Evolutionary conservation across 75 land plant species (phyloP).

Genomic region (Gnetum montanum): DNA sequence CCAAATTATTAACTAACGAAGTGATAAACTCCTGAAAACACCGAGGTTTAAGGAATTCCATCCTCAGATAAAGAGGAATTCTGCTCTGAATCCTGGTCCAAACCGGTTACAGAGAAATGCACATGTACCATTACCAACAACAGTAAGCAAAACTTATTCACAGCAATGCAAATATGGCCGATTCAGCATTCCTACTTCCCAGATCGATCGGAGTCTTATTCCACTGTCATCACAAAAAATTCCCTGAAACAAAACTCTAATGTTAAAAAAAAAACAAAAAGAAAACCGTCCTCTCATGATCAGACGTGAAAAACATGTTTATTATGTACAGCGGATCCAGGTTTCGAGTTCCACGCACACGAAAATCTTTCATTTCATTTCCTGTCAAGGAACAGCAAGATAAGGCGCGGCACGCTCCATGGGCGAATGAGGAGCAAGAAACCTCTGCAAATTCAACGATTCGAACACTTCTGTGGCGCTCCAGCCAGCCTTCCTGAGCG

Average conservation of each 20-base stretch:
- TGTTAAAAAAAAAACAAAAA: background rate
- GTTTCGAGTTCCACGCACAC: background rate
- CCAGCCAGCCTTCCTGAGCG: slow-evolving; percentile 64
- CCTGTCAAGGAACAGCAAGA: background rate
- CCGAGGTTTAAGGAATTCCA: no score
- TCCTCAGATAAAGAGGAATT: no score
- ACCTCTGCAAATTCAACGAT: slow-evolving; percentile 29
- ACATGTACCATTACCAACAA: no score
- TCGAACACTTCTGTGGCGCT: slow-evolving; percentile 51
- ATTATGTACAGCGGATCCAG: background rate
- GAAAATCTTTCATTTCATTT: background rate
- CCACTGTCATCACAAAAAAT: background rate
- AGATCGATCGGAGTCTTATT: no score
- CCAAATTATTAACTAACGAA: no score
- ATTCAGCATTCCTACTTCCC: no score
- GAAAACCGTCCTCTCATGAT: background rate
- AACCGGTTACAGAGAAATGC: no score
- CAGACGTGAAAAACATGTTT: background rate
- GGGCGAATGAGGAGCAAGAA: background rate
- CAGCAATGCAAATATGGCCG: no score
- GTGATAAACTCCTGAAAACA: no score
- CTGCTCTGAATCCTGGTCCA: no score
- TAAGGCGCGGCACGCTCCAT: background rate
- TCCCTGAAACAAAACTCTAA: background rate
- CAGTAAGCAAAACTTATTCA: no score